phyloP scores from a whole-genome alignment of 352 stramenopile species.

The Albugo candida region DNA sequence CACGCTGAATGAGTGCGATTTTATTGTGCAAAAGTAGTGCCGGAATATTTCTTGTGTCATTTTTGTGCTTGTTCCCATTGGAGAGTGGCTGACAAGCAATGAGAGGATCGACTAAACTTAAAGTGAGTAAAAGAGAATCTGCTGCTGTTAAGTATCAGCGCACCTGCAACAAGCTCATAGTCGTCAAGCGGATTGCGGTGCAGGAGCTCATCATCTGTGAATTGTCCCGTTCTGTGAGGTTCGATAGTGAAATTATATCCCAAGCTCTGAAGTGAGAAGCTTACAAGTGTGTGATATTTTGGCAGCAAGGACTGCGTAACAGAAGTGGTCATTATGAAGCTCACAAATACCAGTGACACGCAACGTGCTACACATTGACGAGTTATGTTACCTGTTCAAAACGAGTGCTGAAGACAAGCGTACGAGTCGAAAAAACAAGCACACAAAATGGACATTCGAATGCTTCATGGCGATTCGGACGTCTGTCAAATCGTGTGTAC shows the following conservation, averaged over 20 bases:
- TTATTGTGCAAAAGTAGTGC: constrained; percentile 17
- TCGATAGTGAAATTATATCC: too few relatives aligned
- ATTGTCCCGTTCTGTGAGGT: too few relatives aligned
- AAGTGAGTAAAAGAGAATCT: constrained; percentile 37
- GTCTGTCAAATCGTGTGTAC: too few relatives aligned
- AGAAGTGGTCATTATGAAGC: too few relatives aligned
- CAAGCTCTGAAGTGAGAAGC: too few relatives aligned
- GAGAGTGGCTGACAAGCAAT: background rate
- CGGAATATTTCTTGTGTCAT: constrained; percentile 7
- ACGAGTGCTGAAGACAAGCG: too few relatives aligned
- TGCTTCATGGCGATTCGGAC: too few relatives aligned
- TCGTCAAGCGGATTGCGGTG: constrained; percentile 39
- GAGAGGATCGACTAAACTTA: constrained; percentile 7
- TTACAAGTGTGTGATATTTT: too few relatives aligned
- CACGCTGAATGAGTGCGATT: constrained; percentile 56
- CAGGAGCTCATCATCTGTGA: constrained; percentile 13
- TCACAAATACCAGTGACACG: constrained; percentile 22
- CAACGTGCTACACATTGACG: constrained; percentile 7
- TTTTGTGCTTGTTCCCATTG: background rate
- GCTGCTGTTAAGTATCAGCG: constrained; percentile 29
- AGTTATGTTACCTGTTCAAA: too few relatives aligned
- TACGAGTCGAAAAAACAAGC: background rate
- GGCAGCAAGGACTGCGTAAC: too few relatives aligned
- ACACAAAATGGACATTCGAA: too few relatives aligned
- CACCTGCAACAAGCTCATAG: constrained; percentile 26